Evolutionary conservation across 1,284 basidiomycete species (phyloP).

Genomic region (Ganoderma sinense): DNA sequence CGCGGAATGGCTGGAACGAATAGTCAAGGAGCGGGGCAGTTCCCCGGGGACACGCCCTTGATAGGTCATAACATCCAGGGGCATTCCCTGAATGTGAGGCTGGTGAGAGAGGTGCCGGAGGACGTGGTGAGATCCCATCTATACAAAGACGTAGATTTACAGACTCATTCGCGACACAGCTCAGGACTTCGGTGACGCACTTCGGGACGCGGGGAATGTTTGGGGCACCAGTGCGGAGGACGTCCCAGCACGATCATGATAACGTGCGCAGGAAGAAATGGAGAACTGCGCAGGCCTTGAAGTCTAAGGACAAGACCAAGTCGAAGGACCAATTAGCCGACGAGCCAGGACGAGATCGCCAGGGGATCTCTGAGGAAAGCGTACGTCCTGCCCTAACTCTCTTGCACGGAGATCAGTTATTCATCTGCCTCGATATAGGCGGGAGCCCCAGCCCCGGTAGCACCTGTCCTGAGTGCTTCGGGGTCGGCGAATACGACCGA

Average conservation of each 20-base stretch:
- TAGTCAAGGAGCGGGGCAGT: not conserved
- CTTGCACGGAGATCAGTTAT: too few relatives aligned
- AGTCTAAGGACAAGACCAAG: not conserved
- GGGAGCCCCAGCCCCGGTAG: too few relatives aligned
- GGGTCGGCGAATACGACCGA: too few relatives aligned
- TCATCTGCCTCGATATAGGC: too few relatives aligned
- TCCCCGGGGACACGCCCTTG: not conserved
- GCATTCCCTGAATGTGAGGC: not conserved
- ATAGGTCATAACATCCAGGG: not conserved
- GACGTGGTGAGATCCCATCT: not conserved
- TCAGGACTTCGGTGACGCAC: not conserved
- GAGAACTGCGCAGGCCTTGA: not conserved
- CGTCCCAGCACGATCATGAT: not conserved
- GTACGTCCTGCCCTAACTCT: not conserved
- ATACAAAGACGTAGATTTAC: too few relatives aligned
- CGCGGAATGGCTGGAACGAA: not conserved
- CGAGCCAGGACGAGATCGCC: not conserved
- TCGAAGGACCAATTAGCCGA: not conserved
- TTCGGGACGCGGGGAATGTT: not conserved
- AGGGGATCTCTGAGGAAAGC: not conserved
- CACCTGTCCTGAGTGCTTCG: too few relatives aligned
- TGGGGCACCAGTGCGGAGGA: not conserved
- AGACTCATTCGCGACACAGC: not conserved
- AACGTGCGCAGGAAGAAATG: not conserved
- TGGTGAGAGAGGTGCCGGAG: not conserved